Evolutionary conservation across 1,284 basidiomycete species (phyloP), one percentile per base, ranked within the genome.

Genomic region (Anthracocystis panici-leucophaei): DNA sequence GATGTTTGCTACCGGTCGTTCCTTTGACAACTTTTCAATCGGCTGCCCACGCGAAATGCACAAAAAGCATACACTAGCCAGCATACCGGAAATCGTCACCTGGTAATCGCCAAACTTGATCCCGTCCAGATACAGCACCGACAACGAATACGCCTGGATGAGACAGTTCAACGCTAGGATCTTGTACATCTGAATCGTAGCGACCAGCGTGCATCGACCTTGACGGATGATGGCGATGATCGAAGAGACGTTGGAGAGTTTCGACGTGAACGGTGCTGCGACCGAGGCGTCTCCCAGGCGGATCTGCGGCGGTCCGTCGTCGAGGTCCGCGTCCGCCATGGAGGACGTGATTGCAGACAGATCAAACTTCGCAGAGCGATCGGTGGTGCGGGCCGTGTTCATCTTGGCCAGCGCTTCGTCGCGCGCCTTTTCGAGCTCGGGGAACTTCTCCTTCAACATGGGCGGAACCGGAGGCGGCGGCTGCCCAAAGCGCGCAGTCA

Each of bases 161-260:
- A 85, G 60, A 62, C 83, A 85, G 65, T 84, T 84, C 48, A 84
- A 74, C 49, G 83, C 83, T 7, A 85, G 70, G 44, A 84, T 85
- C 77, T 85, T 85, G 78, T 85, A 83, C 83, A 83, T 84, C 70
- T 85, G 83, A 46, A 83, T 81, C 44, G 81, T 83, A 7, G 83
- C 80, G 9, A 85, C 83, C 29, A 85, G 67, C 52, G 82, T 84
- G 42, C 79, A 84, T 12, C 83, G 56, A n/a, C 83, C 83, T 54
- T 85, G 83, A 11, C 82, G 74, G 53, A 85, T 81, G 51, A 85
- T 83, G 31, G 81, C 69, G 18, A 76, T 60, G 29, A 84, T 68
- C 53, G 77, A 59, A 27, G 61, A 63, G 16, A 85, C 82, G 41
- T 81, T 77, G 40, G 72, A 65, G 20, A 85, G 57, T 58, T 85